Conservation (phyloP, 805 yeast genomes). For the Teunomyces funiuensis region DNA sequence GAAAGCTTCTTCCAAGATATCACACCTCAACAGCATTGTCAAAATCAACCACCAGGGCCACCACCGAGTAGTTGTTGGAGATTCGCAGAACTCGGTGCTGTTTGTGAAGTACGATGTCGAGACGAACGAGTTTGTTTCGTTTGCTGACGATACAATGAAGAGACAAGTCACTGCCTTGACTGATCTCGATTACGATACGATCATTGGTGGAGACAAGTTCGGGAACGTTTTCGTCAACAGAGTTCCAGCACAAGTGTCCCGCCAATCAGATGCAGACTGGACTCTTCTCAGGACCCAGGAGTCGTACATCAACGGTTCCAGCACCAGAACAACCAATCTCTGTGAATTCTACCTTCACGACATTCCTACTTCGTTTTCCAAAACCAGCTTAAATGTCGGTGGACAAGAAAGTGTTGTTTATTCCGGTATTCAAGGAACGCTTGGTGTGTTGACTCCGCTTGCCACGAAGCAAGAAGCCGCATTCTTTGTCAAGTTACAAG, state of each 20-base stretch:
- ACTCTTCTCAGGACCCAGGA: conserved; percentile 30
- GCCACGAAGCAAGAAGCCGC: conserved; percentile 59
- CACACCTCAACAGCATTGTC: conserved; percentile 48
- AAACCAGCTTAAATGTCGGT: conserved; percentile 54
- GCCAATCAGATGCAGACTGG: conserved; percentile 51
- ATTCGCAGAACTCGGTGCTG: conserved; percentile 64
- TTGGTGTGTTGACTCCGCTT: conserved; percentile 75
- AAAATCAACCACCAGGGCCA: conserved; percentile 53
- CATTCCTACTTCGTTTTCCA: conserved; percentile 59
- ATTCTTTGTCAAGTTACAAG: conserved; percentile 57
- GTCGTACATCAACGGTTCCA: conserved; percentile 47
- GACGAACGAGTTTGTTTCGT: conserved; percentile 52
- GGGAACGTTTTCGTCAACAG: conserved; percentile 77
- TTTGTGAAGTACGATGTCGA: conserved; percentile 52
- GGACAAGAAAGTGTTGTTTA: conserved; percentile 69
- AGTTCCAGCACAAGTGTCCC: conserved; percentile 50
- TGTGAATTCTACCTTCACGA: conserved; percentile 72
- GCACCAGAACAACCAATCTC: conserved; percentile 47
- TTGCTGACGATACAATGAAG: conserved; percentile 68
- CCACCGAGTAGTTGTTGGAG: conserved; percentile 65
- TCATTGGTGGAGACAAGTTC: conserved; percentile 82
- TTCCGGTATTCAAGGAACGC: conserved; percentile 76
- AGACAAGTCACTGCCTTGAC: conserved; percentile 64
- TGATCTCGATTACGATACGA: conserved; percentile 71
- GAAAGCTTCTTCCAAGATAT: conserved; percentile 53